Evolutionary conservation across 192 early-diverging fungal genomes (phyloP).

Genomic region (Rhizophlyctis rosea): DNA sequence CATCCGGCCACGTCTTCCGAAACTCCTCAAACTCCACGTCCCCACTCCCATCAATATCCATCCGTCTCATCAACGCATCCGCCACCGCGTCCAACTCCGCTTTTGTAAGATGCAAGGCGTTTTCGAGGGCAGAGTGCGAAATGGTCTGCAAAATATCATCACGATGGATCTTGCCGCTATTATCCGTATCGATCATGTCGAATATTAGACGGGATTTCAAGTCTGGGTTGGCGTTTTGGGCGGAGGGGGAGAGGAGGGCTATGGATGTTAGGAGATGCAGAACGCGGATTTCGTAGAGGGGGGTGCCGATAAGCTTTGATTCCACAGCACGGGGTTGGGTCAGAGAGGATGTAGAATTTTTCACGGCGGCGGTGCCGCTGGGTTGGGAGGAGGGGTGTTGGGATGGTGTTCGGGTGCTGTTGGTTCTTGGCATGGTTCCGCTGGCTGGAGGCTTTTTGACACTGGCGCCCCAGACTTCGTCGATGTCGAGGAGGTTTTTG

Average conservation of each 20-base stretch:
- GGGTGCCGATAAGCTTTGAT: no score
- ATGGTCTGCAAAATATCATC: constrained; percentile 3
- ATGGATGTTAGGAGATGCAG: constrained; percentile 3
- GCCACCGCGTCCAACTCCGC: constrained; percentile 9
- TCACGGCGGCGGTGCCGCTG: no score
- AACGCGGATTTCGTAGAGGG: constrained; percentile 2
- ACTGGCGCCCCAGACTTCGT: background rate
- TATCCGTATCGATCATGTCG: constrained; percentile 8
- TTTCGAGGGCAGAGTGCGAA: constrained; percentile 4
- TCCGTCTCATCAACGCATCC: constrained; percentile 3
- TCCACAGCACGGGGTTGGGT: background rate
- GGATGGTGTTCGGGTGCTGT: no score
- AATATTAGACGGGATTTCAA: constrained; percentile 5
- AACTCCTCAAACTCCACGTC: constrained; percentile 7
- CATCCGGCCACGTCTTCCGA: no score
- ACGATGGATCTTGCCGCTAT: constrained; percentile 1
- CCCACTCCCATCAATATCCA: constrained; percentile 1
- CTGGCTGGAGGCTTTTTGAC: no score
- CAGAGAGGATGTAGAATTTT: no score
- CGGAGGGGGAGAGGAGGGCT: background rate
- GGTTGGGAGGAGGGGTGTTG: no score
- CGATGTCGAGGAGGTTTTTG: constrained; percentile 8
- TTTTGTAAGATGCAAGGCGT: constrained; percentile 7
- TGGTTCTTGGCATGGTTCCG: no score
- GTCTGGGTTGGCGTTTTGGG: constrained; percentile 4